Conservation (phyloP, 1,284 basidiomycete species). For the Phlebopus sp. region DNA sequence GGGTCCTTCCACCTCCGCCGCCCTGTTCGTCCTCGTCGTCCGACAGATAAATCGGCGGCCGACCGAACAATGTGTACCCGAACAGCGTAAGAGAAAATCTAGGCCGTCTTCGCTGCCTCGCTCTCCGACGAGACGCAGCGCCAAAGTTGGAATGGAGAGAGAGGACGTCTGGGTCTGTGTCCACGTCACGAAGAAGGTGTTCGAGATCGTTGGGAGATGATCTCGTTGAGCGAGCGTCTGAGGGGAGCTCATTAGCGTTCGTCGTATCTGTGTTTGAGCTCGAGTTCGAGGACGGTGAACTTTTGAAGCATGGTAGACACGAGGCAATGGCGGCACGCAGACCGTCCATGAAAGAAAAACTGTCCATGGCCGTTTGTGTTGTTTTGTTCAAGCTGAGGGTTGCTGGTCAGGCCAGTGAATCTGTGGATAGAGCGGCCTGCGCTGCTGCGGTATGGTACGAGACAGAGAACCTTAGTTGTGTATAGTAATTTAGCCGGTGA, state of each 20-base stretch:
- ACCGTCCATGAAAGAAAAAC: constrained; percentile 62
- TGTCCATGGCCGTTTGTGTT: constrained; percentile 36
- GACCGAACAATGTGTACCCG: constrained; percentile 63
- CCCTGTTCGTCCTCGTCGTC: constrained; percentile 47
- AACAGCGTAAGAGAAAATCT: constrained; percentile 56
- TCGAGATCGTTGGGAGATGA: constrained; percentile 57
- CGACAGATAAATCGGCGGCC: constrained; percentile 52
- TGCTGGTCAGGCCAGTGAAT: neutral
- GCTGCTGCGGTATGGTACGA: neutral
- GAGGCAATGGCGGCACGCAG: constrained; percentile 53
- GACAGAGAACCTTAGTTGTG: too few relatives aligned
- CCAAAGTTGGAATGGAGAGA: constrained; percentile 67
- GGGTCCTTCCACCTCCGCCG: constrained; percentile 10
- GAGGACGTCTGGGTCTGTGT: constrained; percentile 52
- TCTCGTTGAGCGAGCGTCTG: constrained; percentile 38
- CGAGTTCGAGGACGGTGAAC: constrained; percentile 26
- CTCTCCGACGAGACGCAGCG: constrained; percentile 29
- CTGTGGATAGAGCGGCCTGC: constrained; percentile 4
- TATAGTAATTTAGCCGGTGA: too few relatives aligned
- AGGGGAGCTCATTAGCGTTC: constrained; percentile 19
- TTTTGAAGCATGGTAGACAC: constrained; percentile 56
- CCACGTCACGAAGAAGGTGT: constrained; percentile 49
- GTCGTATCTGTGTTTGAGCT: constrained; percentile 8
- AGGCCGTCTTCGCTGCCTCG: constrained; percentile 34
- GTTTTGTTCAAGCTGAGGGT: neutral